Evolutionary conservation across 2,329 filamentous ascomycete genomes (phyloP).

Genomic region (Aspergillus tanneri): DNA sequence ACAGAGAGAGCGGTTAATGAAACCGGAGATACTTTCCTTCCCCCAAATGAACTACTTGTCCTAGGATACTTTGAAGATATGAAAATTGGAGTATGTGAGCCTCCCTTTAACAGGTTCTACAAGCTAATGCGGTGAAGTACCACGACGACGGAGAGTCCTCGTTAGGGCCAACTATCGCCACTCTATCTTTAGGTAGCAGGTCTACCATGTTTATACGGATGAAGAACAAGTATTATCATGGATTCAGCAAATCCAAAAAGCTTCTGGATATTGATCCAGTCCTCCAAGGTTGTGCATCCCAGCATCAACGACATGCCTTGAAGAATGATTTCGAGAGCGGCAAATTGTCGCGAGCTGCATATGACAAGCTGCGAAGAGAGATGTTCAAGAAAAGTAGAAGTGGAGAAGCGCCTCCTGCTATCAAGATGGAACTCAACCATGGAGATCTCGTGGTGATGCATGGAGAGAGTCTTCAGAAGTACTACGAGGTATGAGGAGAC

Average conservation of each 20-base stretch:
- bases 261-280: constrained; percentile 32
- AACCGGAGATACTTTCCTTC: constrained; percentile 24
- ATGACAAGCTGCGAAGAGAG: constrained; percentile 25
- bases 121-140: constrained; percentile 37
- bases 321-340: constrained; percentile 21
- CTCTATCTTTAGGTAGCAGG: constrained; percentile 53
- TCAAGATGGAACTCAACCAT: constrained; percentile 53
- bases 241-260: constrained; percentile 21
- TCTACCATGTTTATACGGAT: constrained; percentile 56
- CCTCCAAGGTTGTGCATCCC: constrained; percentile 31
- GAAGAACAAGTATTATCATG: constrained; percentile 51
- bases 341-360: constrained; percentile 21
- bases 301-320: constrained; percentile 24
- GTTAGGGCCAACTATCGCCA: constrained; percentile 57
- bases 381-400: constrained; percentile 26
- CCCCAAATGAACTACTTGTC: constrained; percentile 58
- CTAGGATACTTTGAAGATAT: constrained; percentile 58
- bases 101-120: too few species aligned
- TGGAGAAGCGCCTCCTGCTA: constrained; percentile 29
- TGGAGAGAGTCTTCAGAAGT: constrained; percentile 54
- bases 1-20: constrained; percentile 41
- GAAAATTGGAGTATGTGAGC: constrained; percentile 49
- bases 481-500: constrained; percentile 47
- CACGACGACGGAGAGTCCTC: constrained; percentile 60
- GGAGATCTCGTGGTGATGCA: constrained; percentile 61